These are phyloP conservation scores for Pigoraptor vietnamica DNA, from an alignment of 78 protist genomes.

Conservation along the genomic window DNA sequence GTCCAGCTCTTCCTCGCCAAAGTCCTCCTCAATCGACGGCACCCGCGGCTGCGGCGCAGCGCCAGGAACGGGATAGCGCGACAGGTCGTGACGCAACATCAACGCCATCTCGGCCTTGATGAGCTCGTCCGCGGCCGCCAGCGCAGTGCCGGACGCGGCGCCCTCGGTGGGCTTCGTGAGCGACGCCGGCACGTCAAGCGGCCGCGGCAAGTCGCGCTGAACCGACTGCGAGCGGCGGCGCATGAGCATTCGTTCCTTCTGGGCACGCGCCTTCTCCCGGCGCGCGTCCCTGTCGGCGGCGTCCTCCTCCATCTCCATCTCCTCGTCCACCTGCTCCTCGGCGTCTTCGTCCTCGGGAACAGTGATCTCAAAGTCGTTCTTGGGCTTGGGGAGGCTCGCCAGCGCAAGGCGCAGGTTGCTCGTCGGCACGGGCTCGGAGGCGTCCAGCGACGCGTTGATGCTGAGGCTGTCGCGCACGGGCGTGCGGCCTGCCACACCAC, in stretches of 20 bases:
- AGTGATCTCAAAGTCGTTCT: constrained; percentile 26
- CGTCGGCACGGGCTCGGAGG: background rate
- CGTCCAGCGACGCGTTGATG: background rate
- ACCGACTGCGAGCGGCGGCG: background rate
- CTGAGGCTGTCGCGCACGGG: constrained; percentile 26
- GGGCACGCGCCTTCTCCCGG: background rate
- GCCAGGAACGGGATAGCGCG: background rate
- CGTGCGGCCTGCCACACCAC: background rate
- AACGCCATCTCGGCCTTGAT: background rate
- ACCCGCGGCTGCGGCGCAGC: background rate
- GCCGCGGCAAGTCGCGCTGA: background rate
- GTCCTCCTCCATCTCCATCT: background rate
- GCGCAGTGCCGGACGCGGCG: background rate
- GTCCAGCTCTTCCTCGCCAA: background rate
- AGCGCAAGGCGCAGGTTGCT: constrained; percentile 5
- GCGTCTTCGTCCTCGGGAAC: constrained; percentile 9
- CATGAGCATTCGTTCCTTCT: background rate
- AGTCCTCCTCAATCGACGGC: background rate
- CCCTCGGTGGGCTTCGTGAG: background rate
- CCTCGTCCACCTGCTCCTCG: constrained; percentile 1
- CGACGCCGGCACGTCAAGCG: background rate
- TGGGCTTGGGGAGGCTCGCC: constrained; percentile 20
- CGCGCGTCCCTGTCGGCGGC: background rate
- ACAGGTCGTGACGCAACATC: background rate
- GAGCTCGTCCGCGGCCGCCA: background rate